Percentiles rank a stretch among this genome's conserved stretches.
Evolutionary conservation across 345 rosid species (phyloP).

Genomic region (Raphanus raphanistrum): DNA sequence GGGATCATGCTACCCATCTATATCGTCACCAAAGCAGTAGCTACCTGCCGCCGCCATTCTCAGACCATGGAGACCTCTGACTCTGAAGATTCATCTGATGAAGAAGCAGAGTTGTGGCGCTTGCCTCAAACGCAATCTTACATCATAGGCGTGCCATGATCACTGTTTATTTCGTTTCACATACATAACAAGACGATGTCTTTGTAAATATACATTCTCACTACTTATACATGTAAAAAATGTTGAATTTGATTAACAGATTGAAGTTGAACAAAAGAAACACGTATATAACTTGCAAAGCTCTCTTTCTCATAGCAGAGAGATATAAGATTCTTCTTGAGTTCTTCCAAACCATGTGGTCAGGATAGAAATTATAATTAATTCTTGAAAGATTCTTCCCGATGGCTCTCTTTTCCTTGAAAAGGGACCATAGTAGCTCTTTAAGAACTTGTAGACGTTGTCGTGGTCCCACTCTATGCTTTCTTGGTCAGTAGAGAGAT

Average conservation of each 20-base stretch:
- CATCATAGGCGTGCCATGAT: slow-evolving; percentile 40
- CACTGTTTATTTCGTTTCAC: slow-evolving; percentile 12
- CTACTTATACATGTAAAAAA: slow-evolving; percentile 31
- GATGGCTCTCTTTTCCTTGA: slow-evolving; percentile 55
- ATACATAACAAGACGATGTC: not conserved
- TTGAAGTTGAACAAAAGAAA: slow-evolving; percentile 1
- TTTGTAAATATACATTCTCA: slow-evolving; percentile 23
- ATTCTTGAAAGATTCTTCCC: slow-evolving; percentile 2
- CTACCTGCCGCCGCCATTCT: slow-evolving; percentile 49
- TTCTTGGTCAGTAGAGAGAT: slow-evolving; percentile 40
- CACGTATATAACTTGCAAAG: not conserved
- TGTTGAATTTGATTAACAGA: slow-evolving; percentile 25
- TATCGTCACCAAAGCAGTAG: slow-evolving; percentile 51
- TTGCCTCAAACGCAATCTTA: slow-evolving; percentile 42
- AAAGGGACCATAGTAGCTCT: slow-evolving; percentile 73
- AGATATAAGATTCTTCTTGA: slow-evolving; percentile 7
- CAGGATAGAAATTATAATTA: not conserved
- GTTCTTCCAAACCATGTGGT: slow-evolving; percentile 4
- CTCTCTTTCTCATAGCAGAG: slow-evolving; percentile 13
- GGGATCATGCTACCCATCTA: slow-evolving; percentile 80
- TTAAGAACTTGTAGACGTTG: slow-evolving; percentile 70
- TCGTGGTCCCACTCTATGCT: slow-evolving; percentile 63
- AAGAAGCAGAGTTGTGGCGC: slow-evolving; percentile 52
- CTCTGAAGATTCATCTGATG: slow-evolving; percentile 49
- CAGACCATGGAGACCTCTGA: slow-evolving; percentile 28